Percentiles rank a stretch among this genome's conserved stretches.
Conservation (phyloP, 2,329 filamentous ascomycete genomes). For the Aspergillus uvarum region DNA sequence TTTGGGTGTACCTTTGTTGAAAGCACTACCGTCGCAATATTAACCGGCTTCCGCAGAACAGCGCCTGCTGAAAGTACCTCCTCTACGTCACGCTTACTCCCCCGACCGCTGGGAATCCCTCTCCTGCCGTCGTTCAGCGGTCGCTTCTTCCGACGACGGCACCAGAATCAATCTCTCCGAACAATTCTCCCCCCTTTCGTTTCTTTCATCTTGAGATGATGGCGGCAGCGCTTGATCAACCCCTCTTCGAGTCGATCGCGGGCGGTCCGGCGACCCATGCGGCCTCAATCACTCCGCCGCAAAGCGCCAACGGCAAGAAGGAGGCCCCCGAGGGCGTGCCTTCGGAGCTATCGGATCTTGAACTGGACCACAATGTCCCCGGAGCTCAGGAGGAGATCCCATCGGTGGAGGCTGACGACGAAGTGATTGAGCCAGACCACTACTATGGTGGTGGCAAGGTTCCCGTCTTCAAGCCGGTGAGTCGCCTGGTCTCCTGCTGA, state of each 20-base stretch:
- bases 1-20: background rate
- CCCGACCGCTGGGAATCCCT: conserved; percentile 45
- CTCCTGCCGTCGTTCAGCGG: conserved; percentile 46
- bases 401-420: conserved; percentile 62
- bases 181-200: conserved; percentile 10
- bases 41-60: conserved; percentile 6
- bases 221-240: conserved; percentile 36
- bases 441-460: conserved; percentile 81
- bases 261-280: conserved; percentile 27
- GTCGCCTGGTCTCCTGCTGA: conserved; percentile 31
- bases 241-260: conserved; percentile 27
- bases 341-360: conserved; percentile 44
- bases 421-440: conserved; percentile 79
- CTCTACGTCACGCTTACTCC: conserved; percentile 18
- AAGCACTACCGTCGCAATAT: conserved; percentile 6
- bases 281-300: conserved; percentile 44
- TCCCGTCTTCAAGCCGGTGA: conserved; percentile 84
- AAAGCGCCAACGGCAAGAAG: conserved; percentile 47
- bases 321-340: conserved; percentile 43
- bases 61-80: conserved; percentile 7
- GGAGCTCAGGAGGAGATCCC: conserved; percentile 27
- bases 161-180: conserved; percentile 18
- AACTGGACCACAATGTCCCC: conserved; percentile 34
- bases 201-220: conserved; percentile 27
- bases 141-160: conserved; percentile 43